Evolutionary conservation across 2,329 filamentous ascomycete genomes (phyloP), one percentile per base, ranked within the genome.

Genomic region (Colletotrichum euphorbiae): DNA sequence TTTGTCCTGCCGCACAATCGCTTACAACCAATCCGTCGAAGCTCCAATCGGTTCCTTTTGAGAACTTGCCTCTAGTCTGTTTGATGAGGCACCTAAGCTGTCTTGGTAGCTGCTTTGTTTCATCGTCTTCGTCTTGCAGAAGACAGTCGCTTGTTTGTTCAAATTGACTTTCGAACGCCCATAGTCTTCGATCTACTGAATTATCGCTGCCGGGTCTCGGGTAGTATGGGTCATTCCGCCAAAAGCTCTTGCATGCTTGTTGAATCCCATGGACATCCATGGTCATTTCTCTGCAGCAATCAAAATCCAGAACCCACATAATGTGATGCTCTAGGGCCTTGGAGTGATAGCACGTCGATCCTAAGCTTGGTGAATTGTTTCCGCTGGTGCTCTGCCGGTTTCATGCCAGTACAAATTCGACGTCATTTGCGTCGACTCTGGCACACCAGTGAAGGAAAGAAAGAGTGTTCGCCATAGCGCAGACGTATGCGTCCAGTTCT

Each of bases 351-450:
- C 21, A n/a, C 48, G 24, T 51, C 6, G n/a, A 5, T 8, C 48
- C 24, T 6, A 51, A 2, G 24, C 0, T 28, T 3, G 48, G 48
- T 13, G n/a, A 8, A 33, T 8, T 51, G 3, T 15, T 51, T 4
- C n/a, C 48, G 24, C 9, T 28, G 33, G 33, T 13, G 33, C 9
- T 11, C 3, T 38, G 9, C 2, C 19, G 69, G 56, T 1, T 69
- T 21, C 21, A 71, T 7, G 73, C 82, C 2, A 89, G 79, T 0
- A 89, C 86, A 70, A 87, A 88, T 55, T 89, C 84, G 2, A 89
- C 78, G 51, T 87, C 85, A 40, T 83, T 83, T 0, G 80, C 85
- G 69, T 89, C 85, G 0, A 86, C 72, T 11, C 75, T 69, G 0
- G 77, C 81, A 1, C 71, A 51, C 85, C 84, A 89, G 67, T 86